These are phyloP conservation scores for Melaleuca alternifolia DNA, from an alignment of 345 rosid genomes.

Conservation along the genomic window DNA sequence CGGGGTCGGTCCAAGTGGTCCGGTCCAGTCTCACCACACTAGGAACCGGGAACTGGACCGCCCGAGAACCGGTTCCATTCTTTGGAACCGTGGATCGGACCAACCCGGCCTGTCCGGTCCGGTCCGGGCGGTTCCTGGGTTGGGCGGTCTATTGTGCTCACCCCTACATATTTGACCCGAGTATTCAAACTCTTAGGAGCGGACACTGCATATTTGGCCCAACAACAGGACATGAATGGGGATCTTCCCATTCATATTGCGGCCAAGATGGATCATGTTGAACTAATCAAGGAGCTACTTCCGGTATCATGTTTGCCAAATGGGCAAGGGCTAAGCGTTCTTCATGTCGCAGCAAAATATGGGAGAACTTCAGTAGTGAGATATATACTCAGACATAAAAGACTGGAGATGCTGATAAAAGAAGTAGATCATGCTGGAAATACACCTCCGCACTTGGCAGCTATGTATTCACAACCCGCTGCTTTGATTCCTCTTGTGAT, in stretches of 20 bases:
- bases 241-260: background rate
- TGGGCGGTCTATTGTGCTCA: too few relatives aligned
- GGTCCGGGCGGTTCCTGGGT: too few relatives aligned
- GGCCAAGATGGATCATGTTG: background rate
- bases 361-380: background rate
- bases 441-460: background rate
- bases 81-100: too few relatives aligned
- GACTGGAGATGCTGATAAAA: background rate
- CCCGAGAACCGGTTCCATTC: too few relatives aligned
- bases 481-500: background rate
- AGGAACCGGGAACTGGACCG: too few relatives aligned
- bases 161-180: too few relatives aligned
- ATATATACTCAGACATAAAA: background rate
- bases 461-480: background rate
- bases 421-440: background rate
- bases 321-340: background rate
- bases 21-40: too few relatives aligned
- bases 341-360: background rate
- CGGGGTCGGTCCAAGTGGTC: too few relatives aligned
- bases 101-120: too few relatives aligned
- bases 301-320: background rate
- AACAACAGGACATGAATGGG: rapidly evolving
- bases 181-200: too few relatives aligned
- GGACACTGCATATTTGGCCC: background rate
- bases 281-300: background rate